Evolutionary conservation across 2,329 filamentous ascomycete species (phyloP).

Genomic region (Septoria petroselini): DNA sequence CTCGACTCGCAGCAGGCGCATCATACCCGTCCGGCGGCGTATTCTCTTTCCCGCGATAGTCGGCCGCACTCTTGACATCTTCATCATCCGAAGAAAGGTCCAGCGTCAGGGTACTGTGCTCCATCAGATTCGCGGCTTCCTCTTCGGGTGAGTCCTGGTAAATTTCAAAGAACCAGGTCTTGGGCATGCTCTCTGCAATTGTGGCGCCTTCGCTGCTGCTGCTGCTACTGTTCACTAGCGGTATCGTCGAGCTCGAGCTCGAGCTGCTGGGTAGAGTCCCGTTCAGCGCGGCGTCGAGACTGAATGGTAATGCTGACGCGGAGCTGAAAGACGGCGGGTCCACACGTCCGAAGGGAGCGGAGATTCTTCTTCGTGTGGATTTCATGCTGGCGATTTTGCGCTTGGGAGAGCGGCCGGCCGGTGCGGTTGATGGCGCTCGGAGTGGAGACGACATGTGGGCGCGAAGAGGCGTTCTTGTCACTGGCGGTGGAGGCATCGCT

Average conservation of each 20-base stretch:
- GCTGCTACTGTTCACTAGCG: background rate
- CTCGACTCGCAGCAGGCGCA: conserved; percentile 22
- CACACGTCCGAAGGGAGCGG: conserved; percentile 63
- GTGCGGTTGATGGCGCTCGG: conserved; percentile 53
- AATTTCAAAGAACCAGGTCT: conserved; percentile 85
- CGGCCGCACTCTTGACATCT: conserved; percentile 60
- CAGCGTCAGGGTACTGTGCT: conserved; percentile 80
- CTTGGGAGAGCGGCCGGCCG: conserved; percentile 77
- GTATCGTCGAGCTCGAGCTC: no score
- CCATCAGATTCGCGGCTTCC: conserved; percentile 86
- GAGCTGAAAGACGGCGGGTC: conserved; percentile 59
- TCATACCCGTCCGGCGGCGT: conserved; percentile 64
- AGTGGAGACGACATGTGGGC: conserved; percentile 43
- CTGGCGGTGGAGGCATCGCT: conserved; percentile 39
- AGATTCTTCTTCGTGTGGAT: conserved; percentile 60
- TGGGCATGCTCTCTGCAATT: conserved; percentile 57
- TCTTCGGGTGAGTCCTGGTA: conserved; percentile 89
- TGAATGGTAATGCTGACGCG: conserved; percentile 63
- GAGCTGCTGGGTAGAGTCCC: conserved; percentile 61
- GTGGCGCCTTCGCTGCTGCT: conserved; percentile 51
- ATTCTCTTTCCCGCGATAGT: conserved; percentile 81
- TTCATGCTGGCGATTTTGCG: conserved; percentile 64
- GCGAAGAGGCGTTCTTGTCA: conserved; percentile 39
- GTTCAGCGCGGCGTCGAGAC: conserved; percentile 77
- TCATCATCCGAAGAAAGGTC: conserved; percentile 84